Evolutionary conservation across 768 basidiomycete species (phyloP), one percentile per base, ranked within the genome.

Genomic region (Russula brevipes): DNA sequence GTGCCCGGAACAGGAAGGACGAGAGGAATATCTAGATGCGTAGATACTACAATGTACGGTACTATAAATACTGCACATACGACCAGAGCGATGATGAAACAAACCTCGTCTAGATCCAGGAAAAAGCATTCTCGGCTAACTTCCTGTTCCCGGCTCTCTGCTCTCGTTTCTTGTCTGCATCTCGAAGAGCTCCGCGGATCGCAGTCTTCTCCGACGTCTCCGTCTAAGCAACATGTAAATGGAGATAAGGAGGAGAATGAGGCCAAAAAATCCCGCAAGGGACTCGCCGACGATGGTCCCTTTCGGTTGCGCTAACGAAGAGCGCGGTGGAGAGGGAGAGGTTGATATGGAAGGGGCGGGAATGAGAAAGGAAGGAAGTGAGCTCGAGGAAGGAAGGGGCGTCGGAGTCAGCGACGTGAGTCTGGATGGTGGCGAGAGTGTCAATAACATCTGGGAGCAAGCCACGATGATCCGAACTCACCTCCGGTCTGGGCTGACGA

Each of bases 271-370:
- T 5, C 65, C 68, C 35, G 68, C 66, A 9, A 69, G 61, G 17
- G 60, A 49, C 56, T 69, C 68, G 41, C 66, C 67, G 5, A 69
- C 36, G 33, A 69, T 69, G 31, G 68, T 65, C 41, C 68, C 68
- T 44, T 53, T 60, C n/a, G 68, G 64, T 57, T 69, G 68, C 0
- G 60, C 58, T 33, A 69, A 57, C 11, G 54, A 47, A 17, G 56
- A 52, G 11, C 54, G 55, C n/a, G 64, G 52, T 57, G 19, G 54
- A 41, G 54, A 19, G 4, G 60, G 36, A 16, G 63, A 30, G 7
- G 63, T 41, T 52, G 59, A 31, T 24, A 60, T 59, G 1, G 61
- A 54, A 36, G 66, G 58, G 12, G 54, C 54, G 6, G 66, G 64
- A 12, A 69, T 39, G 39, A 68, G 56, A 46, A 69, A 69, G 30